phyloP scores from a whole-genome alignment of 768 basidiomycete genomes.

The Boletus rubescentipes region DNA sequence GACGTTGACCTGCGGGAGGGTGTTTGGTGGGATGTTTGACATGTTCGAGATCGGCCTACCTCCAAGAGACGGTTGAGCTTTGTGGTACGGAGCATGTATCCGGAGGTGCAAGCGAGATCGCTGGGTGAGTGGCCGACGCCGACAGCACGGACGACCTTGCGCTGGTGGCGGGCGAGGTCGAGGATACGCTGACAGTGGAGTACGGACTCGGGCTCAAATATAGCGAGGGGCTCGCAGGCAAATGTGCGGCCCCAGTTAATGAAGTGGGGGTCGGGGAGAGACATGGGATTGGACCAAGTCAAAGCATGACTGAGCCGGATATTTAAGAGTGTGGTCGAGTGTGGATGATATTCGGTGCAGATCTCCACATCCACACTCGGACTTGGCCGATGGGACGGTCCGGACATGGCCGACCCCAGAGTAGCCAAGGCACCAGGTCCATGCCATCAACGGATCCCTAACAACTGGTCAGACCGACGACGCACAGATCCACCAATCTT shows the following conservation, averaged over 20 bases:
- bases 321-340: no score
- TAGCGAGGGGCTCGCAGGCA: conserved; percentile 59
- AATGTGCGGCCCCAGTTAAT: conserved; percentile 89
- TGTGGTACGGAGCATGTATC: conserved; percentile 81
- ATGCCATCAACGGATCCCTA: conserved; percentile 5
- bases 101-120: conserved; percentile 88
- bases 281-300: background rate
- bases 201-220: conserved; percentile 75
- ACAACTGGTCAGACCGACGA: conserved; percentile 5
- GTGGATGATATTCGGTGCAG: no score
- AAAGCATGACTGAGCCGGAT: no score
- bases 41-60: conserved; percentile 47
- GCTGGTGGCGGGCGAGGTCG: conserved; percentile 75
- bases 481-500: conserved; percentile 5
- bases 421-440: conserved; percentile 4
- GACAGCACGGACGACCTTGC: conserved; percentile 71
- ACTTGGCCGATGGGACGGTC: conserved; percentile 3
- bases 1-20: conserved; percentile 57
- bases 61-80: conserved; percentile 70
- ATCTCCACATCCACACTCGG: background rate
- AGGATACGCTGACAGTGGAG: conserved; percentile 72
- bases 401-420: background rate
- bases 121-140: conserved; percentile 93
- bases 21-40: no score
- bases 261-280: conserved; percentile 45